phyloP scores from a whole-genome alignment of 2,329 filamentous ascomycete genomes.

The Tolypocladium ophioglossoides region DNA sequence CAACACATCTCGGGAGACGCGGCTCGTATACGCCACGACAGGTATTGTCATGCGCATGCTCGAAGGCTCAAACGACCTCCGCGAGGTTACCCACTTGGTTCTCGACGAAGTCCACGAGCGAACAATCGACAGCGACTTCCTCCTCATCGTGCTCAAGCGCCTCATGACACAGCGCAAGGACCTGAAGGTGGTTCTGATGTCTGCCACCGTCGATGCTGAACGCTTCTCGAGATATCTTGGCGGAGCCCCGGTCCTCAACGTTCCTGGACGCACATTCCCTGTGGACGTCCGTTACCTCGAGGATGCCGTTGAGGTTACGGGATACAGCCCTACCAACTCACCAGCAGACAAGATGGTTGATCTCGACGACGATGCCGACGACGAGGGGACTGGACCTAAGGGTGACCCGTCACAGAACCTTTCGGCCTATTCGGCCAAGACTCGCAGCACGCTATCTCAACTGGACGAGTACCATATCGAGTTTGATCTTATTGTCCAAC shows the following conservation, averaged over 20 bases:
- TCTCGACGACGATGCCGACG: constrained; percentile 51
- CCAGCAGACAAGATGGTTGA: constrained; percentile 44
- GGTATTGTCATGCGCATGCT: constrained; percentile 98
- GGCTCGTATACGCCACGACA: constrained; percentile 80
- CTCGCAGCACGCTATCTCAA: constrained; percentile 60
- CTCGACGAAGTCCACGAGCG: constrained; percentile 98
- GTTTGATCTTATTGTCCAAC: constrained; percentile 71
- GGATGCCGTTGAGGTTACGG: constrained; percentile 82
- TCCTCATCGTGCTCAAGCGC: constrained; percentile 83
- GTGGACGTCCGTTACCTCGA: constrained; percentile 83
- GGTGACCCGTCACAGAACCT: constrained; percentile 54
- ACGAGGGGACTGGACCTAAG: constrained; percentile 40
- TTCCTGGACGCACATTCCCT: constrained; percentile 88
- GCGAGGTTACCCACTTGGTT: constrained; percentile 84
- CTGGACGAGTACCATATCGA: constrained; percentile 90
- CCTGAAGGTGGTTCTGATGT: constrained; percentile 93
- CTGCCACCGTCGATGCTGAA: constrained; percentile 87
- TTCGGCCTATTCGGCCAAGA: constrained; percentile 63
- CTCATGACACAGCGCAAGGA: constrained; percentile 67
- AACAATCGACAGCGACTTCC: constrained; percentile 91
- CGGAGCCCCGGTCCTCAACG: constrained; percentile 75
- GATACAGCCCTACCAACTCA: constrained; percentile 46
- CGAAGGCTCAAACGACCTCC: constrained; percentile 75
- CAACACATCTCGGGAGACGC: constrained; percentile 70
- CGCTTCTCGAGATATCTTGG: constrained; percentile 84